Conservation (phyloP, 1,139 yeast species). For the Suhomyces panamericanus region DNA sequence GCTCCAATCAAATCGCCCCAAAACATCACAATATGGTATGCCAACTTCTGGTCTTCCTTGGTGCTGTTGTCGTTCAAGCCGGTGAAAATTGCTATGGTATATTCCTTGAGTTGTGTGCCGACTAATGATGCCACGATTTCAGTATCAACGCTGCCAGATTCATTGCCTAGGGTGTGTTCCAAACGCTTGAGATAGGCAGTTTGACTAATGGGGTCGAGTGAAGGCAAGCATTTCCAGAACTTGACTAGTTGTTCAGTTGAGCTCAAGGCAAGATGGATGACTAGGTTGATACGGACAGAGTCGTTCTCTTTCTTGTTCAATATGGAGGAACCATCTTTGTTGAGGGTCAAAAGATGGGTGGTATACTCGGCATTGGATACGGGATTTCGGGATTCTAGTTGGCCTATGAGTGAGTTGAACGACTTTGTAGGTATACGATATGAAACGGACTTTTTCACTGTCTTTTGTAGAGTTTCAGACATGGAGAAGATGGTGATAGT, state of each 20-base stretch:
- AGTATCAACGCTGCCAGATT: constrained; percentile 8
- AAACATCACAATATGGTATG: constrained; percentile 13
- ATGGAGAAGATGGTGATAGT: neutral
- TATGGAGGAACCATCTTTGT: constrained; percentile 13
- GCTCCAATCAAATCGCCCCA: constrained; percentile 8
- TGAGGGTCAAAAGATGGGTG: constrained; percentile 16
- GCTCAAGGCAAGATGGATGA: constrained; percentile 15
- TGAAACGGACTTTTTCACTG: constrained; percentile 18
- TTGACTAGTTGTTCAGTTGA: constrained; percentile 14
- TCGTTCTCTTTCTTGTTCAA: constrained; percentile 10
- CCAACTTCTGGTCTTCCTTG: constrained; percentile 6
- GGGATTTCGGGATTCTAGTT: constrained; percentile 17
- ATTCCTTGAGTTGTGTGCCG: constrained; percentile 13
- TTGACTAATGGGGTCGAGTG: constrained; percentile 15
- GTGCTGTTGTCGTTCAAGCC: constrained; percentile 4
- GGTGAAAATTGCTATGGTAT: constrained; percentile 6
- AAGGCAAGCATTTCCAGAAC: constrained; percentile 19
- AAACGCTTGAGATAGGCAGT: constrained; percentile 15
- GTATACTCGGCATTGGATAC: constrained; percentile 17
- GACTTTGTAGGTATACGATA: constrained; percentile 15
- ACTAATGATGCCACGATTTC: constrained; percentile 15
- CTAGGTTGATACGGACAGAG: constrained; percentile 13
- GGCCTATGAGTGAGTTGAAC: constrained; percentile 19
- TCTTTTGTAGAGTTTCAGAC: constrained; percentile 15
- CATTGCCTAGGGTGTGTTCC: constrained; percentile 8